Base-by-base conservation (phyloP, 306 rosid genomes). In the Fagus crenata region DNA sequence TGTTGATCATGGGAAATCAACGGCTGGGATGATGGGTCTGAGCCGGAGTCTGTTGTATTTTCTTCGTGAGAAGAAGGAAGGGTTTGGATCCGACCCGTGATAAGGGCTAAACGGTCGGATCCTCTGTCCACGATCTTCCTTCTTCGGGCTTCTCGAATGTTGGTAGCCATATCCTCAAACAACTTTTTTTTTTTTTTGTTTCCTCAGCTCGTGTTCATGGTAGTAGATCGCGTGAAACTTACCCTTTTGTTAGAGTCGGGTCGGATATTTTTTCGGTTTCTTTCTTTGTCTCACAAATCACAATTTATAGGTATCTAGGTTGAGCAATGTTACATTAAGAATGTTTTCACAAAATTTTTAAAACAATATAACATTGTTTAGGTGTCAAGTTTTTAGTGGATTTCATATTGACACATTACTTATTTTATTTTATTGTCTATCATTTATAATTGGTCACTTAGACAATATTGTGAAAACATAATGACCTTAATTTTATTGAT, bases 91-190 rank as follows among this genome's bases (percentile, higher is more conserved):
- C 75, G 93, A 83, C 98, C 93, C 42, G 89, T 80, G 43, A 94
- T 92, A 71, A 90, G 86, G 46, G 95, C 93, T 13, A 94, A 82
- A 7, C 95, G 95, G 74, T 92, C 95, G 84, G 96, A 78, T 33
- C 97, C 91, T 80, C 91, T 85, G 35, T 89, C 85, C 74, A 92
- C 33, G 75, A 93, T 93, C 83, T 82, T 86, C 86, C 86, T 79
- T 55, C 93, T 71, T 41, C 96, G 86, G 35, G 87, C 75, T 83
- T 94, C 97, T 82, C 89, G 84, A 77, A 3, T 72, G 60, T 74
- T 86, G 71, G 87, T 85, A 73, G 90, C 90, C 98, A 90, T 91
- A 7, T 7, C 65, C 28, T 14, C 22, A 1, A 28, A 7, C 22
- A 1, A 28, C 18, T 15, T 6, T 49, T 6, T 0, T 2, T 17